A percentile compares a stretch with the other conserved stretches of the same genome.
Conservation (phyloP, 371 early-diverging fungal species). For the Mycotypha africana region DNA sequence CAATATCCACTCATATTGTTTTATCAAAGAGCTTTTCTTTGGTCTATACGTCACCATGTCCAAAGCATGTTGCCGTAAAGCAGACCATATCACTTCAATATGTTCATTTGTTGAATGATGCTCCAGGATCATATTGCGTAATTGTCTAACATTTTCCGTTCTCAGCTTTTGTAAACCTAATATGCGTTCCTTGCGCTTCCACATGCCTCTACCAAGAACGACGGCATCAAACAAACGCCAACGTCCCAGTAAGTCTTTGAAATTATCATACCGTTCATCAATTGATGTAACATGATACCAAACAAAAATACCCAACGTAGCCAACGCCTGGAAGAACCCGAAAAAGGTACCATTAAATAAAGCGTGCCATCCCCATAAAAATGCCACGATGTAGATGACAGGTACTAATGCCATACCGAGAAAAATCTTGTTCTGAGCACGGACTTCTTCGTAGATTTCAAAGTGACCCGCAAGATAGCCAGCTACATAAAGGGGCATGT, state of each 20-base stretch:
- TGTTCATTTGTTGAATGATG: conserved; percentile 29
- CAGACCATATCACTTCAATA: conserved; percentile 29
- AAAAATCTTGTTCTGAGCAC: conserved; percentile 54
- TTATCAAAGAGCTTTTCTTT: conserved; percentile 27
- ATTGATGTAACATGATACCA: conserved; percentile 47
- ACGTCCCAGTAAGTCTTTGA: conserved; percentile 39
- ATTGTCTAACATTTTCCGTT: conserved; percentile 20
- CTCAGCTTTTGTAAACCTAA: conserved; percentile 32
- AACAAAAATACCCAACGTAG: conserved; percentile 33
- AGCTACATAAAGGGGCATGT: conserved; percentile 49
- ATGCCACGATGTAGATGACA: conserved; percentile 32
- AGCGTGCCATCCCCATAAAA: conserved; percentile 39
- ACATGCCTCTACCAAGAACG: conserved; percentile 42
- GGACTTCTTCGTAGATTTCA: conserved; percentile 50
- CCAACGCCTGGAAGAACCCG: conserved; percentile 35
- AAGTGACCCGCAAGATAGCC: conserved; percentile 42
- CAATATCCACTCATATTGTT: conserved; percentile 38
- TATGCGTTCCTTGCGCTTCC: conserved; percentile 38
- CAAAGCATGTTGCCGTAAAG: conserved; percentile 27
- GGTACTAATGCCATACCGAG: conserved; percentile 36
- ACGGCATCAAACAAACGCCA: conserved; percentile 52
- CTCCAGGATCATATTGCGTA: conserved; percentile 25
- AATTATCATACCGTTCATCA: conserved; percentile 43
- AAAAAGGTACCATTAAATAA: conserved; percentile 37
- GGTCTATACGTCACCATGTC: conserved; percentile 24